These are phyloP conservation scores for Schizochytrium sp. DNA, from an alignment of 108 stramenopile genomes.

Conservation along the genomic window DNA sequence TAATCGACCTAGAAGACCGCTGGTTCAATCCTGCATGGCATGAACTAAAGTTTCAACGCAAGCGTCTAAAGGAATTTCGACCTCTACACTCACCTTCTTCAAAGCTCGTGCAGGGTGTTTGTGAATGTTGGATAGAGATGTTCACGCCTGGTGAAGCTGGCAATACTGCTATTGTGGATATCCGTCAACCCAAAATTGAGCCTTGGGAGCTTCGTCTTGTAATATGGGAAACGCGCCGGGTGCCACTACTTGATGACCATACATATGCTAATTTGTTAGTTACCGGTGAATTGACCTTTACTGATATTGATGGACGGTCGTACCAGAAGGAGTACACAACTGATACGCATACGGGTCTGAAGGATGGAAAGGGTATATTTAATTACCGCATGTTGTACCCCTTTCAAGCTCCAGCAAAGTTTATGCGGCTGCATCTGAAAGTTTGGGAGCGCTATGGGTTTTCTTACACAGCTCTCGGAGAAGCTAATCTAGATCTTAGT, in stretches of 20 bases:
- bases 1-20: constrained; percentile 55
- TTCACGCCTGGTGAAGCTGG: constrained; percentile 18
- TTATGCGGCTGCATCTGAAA: constrained; percentile 27
- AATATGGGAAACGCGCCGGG: constrained; percentile 38
- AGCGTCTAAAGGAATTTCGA: constrained; percentile 46
- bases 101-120: constrained; percentile 12
- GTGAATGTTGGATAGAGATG: constrained; percentile 38
- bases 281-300: constrained; percentile 5
- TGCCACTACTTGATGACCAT: constrained; percentile 31
- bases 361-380: constrained; percentile 40
- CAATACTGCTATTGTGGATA: constrained; percentile 15
- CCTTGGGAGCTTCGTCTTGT: constrained; percentile 53
- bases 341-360: constrained; percentile 43
- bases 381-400: constrained; percentile 38
- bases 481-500: constrained; percentile 8
- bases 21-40: constrained; percentile 54
- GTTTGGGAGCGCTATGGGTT: constrained; percentile 23
- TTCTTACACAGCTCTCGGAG: constrained; percentile 52
- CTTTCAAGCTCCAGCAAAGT: constrained; percentile 1
- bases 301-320: constrained; percentile 10
- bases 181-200: constrained; percentile 32
- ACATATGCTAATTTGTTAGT: background rate
- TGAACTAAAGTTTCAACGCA: constrained; percentile 16
- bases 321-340: background rate
- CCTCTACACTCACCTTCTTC: constrained; percentile 13